Evolutionary conservation across 257 asterid species (phyloP), one percentile per base, ranked within the genome.

Genomic region (Nicotiana attenuata): DNA sequence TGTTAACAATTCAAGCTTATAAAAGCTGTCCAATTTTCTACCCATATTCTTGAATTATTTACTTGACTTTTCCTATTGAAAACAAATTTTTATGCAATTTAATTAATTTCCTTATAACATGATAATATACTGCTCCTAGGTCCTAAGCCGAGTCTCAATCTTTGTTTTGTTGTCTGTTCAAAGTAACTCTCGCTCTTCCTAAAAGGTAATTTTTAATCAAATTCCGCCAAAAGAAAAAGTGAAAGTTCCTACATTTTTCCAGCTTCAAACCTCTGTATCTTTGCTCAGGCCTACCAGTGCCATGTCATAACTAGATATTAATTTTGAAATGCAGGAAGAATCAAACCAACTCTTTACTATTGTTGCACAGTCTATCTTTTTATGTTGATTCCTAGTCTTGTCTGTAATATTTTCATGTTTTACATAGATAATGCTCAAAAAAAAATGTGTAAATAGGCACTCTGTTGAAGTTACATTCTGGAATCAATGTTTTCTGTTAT

Each of bases 261-360:
- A 41, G 78, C 78, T 41, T 31, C 78, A 45, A 45, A 45, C 33
- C 47, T 45, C 7, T 56, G 78, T 71, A 68, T 11, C 38, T 45
- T 73, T 73, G 61, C 61, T 24, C 79, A 47, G 15, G 22, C 61
- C 22, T 73, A 47, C 79, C 61, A 73, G 61, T 73, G 79, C 61
- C 79, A 50, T 47, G 61, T 47, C 61, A 73, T 73, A 41, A 47
- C 41, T 73, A 47, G 61, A 47, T 47, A 41, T 69, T 69, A 19
- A 73, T 20, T 47, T 73, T 8, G 20, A 73, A 20, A 14, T 47
- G 78, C 38, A 7, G 24, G 22, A 22, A 47, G 61, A 73, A 47
- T 9, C 78, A 47, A 52, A 53, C 63, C 61, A 47, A 45, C 35
- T 71, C 41, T 50, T 73, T 15, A 45, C 3, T 52, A 73, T 47